Conservation (phyloP, 345 rosid species). For the Pistacia integerrima region DNA sequence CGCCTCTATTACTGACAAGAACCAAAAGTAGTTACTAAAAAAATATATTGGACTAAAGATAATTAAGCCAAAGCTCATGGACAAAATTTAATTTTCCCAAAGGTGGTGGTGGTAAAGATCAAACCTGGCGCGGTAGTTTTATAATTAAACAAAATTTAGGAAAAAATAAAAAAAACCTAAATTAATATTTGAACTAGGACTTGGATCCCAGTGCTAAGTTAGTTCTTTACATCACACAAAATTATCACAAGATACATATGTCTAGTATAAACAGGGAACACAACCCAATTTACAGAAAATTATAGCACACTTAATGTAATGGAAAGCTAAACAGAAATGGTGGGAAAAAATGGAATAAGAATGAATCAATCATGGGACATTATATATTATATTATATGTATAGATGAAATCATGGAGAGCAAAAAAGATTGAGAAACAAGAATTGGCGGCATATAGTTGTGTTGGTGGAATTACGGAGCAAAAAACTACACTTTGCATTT, state of each 20-base stretch:
- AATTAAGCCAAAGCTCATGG: too few species aligned
- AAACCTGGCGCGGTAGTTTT: too few species aligned
- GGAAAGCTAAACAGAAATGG: background rate
- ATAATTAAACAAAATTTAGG: too few species aligned
- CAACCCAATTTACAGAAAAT: background rate
- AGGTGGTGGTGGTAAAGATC: too few species aligned
- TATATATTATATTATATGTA: background rate
- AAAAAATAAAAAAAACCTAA: background rate
- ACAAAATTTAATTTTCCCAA: too few species aligned
- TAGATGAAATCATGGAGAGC: constrained; percentile 3
- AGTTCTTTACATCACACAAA: constrained; percentile 13
- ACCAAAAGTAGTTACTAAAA: too few species aligned
- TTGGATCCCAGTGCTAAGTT: background rate
- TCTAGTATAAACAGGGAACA: constrained; percentile 8
- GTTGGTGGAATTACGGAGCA: background rate
- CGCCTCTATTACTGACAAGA: too few species aligned
- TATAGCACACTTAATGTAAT: constrained; percentile 7
- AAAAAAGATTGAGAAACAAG: constrained; percentile 6
- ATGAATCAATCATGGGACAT: constrained; percentile 12
- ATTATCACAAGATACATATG: background rate
- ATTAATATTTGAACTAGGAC: background rate
- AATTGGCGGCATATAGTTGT: background rate
- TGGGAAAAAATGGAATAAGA: background rate
- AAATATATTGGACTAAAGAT: too few species aligned
- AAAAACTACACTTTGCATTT: constrained; percentile 19